Percentiles rank a stretch among this genome's conserved stretches.
Conservation (phyloP, 305 asterid genomes). For the Fraxinus floribunda region DNA sequence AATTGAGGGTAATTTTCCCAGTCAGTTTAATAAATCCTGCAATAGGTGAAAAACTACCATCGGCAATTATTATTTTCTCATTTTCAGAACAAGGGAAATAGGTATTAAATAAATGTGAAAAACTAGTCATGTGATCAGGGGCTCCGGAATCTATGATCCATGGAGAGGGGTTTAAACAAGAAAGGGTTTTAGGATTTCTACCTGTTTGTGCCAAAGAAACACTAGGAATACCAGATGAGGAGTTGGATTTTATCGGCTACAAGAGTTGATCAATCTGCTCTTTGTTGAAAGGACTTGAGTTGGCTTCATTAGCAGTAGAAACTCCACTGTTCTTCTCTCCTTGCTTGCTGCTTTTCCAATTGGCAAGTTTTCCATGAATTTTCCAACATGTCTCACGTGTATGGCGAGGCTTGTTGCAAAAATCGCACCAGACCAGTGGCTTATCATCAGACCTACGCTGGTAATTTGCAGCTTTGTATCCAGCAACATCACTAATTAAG, state of each 20-base stretch:
- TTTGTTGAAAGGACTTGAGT: neutral
- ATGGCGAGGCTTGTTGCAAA: neutral
- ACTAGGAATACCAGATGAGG: neutral
- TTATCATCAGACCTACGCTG: neutral
- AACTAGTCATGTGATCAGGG: constrained; percentile 7
- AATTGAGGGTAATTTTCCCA: neutral
- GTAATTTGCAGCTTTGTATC: neutral
- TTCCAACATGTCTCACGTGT: neutral
- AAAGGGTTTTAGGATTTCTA: neutral
- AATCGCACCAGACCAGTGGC: neutral
- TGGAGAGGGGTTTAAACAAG: neutral
- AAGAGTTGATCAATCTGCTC: constrained; percentile 8
- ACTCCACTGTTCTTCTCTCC: neutral
- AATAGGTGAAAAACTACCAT: neutral
- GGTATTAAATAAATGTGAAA: neutral
- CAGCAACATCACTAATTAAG: neutral
- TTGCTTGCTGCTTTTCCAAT: neutral
- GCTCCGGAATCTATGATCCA: constrained; percentile 12
- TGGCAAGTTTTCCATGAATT: neutral
- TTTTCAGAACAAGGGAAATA: neutral
- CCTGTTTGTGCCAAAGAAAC: neutral
- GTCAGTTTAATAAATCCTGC: neutral
- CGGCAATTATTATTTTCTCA: neutral
- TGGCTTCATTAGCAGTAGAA: neutral
- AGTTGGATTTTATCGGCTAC: neutral